These are phyloP conservation scores for Huntiella abstrusa DNA, from an alignment of 2,329 filamentous ascomycete species.

Conservation along the genomic window DNA sequence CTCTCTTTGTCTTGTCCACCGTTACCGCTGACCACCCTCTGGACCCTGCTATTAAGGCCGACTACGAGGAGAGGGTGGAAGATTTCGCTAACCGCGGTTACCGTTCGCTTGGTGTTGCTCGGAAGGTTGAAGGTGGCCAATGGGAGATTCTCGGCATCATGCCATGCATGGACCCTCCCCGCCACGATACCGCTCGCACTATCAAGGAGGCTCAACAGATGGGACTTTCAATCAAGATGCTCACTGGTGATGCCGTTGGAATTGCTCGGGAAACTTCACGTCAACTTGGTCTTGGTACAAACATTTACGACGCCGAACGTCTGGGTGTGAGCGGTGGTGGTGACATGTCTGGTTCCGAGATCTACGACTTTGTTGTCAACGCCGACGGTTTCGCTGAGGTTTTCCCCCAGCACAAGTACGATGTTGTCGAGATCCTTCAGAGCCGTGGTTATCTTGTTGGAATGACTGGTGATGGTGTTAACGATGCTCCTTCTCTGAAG, in stretches of 20 bases:
- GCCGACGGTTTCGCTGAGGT: slow-evolving; percentile 90
- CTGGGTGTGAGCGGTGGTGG: slow-evolving; percentile 78
- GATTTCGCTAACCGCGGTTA: slow-evolving; percentile 88
- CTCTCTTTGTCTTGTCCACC: slow-evolving; percentile 70
- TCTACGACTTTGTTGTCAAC: slow-evolving; percentile 89
- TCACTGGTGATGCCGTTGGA: slow-evolving; percentile 85
- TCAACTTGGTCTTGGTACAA: slow-evolving; percentile 78
- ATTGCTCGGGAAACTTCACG: slow-evolving; percentile 30
- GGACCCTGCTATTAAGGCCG: slow-evolving; percentile 55
- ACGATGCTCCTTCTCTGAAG: slow-evolving; percentile 81
- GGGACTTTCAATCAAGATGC: slow-evolving; percentile 85
- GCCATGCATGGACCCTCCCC: slow-evolving; percentile 53
- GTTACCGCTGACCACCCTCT: slow-evolving; percentile 73
- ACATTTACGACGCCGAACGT: slow-evolving; percentile 84
- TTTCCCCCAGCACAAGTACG: slow-evolving; percentile 90
- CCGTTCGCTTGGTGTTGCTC: slow-evolving; percentile 81
- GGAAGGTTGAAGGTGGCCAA: slow-evolving; percentile 60
- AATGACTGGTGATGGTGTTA: slow-evolving; percentile 94
- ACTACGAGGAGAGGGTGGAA: slow-evolving; percentile 82
- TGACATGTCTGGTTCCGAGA: slow-evolving; percentile 83
- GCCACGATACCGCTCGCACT: slow-evolving; percentile 77
- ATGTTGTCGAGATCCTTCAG: slow-evolving; percentile 82
- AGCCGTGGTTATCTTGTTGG: slow-evolving; percentile 85
- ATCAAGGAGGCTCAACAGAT: slow-evolving; percentile 78
- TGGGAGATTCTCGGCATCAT: slow-evolving; percentile 57